A percentile compares a stretch with the other conserved stretches of the same genome.
Conservation (phyloP, 768 basidiomycete genomes). For the Mrakia gelida region DNA sequence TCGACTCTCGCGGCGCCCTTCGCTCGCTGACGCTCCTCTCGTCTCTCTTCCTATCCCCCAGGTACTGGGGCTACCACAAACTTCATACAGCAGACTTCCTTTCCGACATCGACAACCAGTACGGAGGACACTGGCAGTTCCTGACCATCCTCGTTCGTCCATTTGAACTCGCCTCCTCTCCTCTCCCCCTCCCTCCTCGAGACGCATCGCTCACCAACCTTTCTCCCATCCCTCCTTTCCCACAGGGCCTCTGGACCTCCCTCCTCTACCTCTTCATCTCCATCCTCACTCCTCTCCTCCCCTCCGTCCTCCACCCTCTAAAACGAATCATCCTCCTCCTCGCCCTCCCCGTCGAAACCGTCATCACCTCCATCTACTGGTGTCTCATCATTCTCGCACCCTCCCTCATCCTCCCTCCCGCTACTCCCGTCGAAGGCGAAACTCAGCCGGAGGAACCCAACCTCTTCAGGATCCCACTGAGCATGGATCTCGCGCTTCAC, state of each 20-base stretch:
- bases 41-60: neutral
- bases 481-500: constrained; percentile 53
- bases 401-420: constrained; percentile 53
- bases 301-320: constrained; percentile 33
- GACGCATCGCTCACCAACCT: neutral
- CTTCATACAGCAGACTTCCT: constrained; percentile 1
- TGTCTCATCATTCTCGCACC: constrained; percentile 47
- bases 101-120: constrained; percentile 20
- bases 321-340: constrained; percentile 62
- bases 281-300: constrained; percentile 31
- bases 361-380: constrained; percentile 58
- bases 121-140: constrained; percentile 64
- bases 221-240: neutral
- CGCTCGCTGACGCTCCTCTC: neutral
- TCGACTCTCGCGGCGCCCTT: neutral
- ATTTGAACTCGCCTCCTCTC: neutral
- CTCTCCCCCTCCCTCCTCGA: neutral
- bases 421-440: constrained; percentile 36
- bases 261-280: constrained; percentile 2
- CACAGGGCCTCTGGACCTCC: neutral
- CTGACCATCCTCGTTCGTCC: constrained; percentile 57
- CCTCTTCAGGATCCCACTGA: constrained; percentile 51
- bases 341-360: constrained; percentile 58
- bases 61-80: constrained; percentile 12
- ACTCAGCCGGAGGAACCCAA: constrained; percentile 40